Conservation (phyloP, 2,329 filamentous ascomycete species). For the Cadophora luteo-olivacea region DNA sequence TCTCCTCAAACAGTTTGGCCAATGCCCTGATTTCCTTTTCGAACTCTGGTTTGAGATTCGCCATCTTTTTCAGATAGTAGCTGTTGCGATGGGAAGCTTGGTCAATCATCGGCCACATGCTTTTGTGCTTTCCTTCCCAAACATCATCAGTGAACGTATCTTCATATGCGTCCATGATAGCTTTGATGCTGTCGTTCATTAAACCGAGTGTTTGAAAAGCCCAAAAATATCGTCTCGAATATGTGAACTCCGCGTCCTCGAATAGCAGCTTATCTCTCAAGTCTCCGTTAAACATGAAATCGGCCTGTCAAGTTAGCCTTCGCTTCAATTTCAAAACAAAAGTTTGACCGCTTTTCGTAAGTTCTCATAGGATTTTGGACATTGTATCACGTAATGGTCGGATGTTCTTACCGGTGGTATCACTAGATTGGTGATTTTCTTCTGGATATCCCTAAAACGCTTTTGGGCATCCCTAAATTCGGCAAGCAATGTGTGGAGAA, state of each 20-base stretch:
- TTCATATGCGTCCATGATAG: constrained; percentile 62
- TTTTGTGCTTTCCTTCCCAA: constrained; percentile 61
- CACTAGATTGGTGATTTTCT: constrained; percentile 62
- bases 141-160: constrained; percentile 65
- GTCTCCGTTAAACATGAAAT: constrained; percentile 64
- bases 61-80: constrained; percentile 56
- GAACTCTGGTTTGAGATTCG: constrained; percentile 53
- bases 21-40: constrained; percentile 52
- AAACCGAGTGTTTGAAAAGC: constrained; percentile 66
- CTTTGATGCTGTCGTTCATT: constrained; percentile 64
- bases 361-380: neutral
- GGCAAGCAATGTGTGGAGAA: constrained; percentile 61
- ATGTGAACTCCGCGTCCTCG: constrained; percentile 66
- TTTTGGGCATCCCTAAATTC: constrained; percentile 68
- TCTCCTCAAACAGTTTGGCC: constrained; percentile 43
- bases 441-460: constrained; percentile 62
- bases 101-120: constrained; percentile 60
- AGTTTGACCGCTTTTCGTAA: neutral
- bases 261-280: constrained; percentile 65
- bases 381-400: neutral
- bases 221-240: constrained; percentile 68
- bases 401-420: constrained; percentile 56
- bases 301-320: constrained; percentile 43
- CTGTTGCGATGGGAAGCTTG: constrained; percentile 52
- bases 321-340: neutral